These are phyloP conservation scores for Metroxylon sagu DNA, from an alignment of 176 grass and related monocot genomes.

Conservation along the genomic window DNA sequence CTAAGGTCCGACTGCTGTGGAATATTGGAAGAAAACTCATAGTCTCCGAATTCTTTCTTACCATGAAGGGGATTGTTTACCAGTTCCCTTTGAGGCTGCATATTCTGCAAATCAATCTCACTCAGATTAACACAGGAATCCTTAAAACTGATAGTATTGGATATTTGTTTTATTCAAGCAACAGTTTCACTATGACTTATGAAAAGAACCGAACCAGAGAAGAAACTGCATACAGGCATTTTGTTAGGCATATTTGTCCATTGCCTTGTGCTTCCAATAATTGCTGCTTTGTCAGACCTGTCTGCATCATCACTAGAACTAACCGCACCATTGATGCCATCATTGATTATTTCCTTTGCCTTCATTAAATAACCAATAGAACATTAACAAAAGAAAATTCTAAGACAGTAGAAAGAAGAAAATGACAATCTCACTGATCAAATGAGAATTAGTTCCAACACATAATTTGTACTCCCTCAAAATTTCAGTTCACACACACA, in stretches of 20 bases:
- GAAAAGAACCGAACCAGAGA: constrained; percentile 7
- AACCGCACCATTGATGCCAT: constrained; percentile 25
- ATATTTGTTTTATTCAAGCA: no score
- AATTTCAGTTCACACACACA: no score
- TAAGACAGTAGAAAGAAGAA: no score
- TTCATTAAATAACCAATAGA: constrained; percentile 28
- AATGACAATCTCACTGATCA: no score
- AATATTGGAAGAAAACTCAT: constrained; percentile 39
- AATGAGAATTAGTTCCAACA: no score
- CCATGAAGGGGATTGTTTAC: constrained; percentile 38
- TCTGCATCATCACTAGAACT: constrained; percentile 32
- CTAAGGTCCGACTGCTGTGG: constrained; percentile 27
- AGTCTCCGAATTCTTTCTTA: constrained; percentile 39
- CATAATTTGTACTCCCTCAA: no score
- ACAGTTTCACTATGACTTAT: no score
- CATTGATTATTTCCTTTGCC: constrained; percentile 33
- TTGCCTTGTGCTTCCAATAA: constrained; percentile 32
- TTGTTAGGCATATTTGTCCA: constrained; percentile 27
- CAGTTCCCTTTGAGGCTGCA: constrained; percentile 33
- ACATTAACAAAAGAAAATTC: constrained; percentile 15
- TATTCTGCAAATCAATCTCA: constrained; percentile 20
- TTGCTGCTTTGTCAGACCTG: constrained; percentile 27
- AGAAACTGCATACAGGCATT: constrained; percentile 42
- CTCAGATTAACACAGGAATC: constrained; percentile 6
- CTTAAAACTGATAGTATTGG: no score